Evolutionary conservation across 2,329 filamentous ascomycete species (phyloP).

Genomic region (Alternaria angustiovoidea): DNA sequence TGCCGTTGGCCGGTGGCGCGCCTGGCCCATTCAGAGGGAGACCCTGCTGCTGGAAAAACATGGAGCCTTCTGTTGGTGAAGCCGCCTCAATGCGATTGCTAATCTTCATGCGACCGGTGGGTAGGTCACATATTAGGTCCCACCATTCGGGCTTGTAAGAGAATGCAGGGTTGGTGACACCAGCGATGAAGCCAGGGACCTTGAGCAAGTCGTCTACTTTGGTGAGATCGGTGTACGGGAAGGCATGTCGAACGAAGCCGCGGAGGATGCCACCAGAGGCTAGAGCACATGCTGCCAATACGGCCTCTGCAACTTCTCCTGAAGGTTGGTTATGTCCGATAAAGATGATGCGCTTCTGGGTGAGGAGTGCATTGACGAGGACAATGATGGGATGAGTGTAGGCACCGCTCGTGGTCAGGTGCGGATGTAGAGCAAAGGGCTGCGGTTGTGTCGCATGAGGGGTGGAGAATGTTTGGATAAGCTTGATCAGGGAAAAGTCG

Average conservation of each 20-base stretch:
- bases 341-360: constrained; percentile 96
- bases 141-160: constrained; percentile 97
- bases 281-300: constrained; percentile 92
- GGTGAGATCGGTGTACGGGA: constrained; percentile 96
- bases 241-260: constrained; percentile 94
- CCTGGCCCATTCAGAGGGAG: constrained; percentile 39
- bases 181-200: constrained; percentile 96
- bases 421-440: constrained; percentile 84
- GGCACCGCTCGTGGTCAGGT: constrained; percentile 89
- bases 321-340: constrained; percentile 94
- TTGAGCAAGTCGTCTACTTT: constrained; percentile 97
- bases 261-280: constrained; percentile 90
- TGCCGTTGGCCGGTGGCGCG: constrained; percentile 27
- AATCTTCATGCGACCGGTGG: constrained; percentile 92
- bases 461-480: constrained; percentile 92
- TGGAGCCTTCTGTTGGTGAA: constrained; percentile 80
- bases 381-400: constrained; percentile 95
- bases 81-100: constrained; percentile 85
- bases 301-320: constrained; percentile 96
- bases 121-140: constrained; percentile 94
- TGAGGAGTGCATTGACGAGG: constrained; percentile 90
- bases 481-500: constrained; percentile 95
- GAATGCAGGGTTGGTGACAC: constrained; percentile 96
- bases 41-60: constrained; percentile 82
- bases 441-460: constrained; percentile 83